Base-by-base conservation (phyloP, 345 rosid genomes). In the Eucalyptus albens region DNA sequence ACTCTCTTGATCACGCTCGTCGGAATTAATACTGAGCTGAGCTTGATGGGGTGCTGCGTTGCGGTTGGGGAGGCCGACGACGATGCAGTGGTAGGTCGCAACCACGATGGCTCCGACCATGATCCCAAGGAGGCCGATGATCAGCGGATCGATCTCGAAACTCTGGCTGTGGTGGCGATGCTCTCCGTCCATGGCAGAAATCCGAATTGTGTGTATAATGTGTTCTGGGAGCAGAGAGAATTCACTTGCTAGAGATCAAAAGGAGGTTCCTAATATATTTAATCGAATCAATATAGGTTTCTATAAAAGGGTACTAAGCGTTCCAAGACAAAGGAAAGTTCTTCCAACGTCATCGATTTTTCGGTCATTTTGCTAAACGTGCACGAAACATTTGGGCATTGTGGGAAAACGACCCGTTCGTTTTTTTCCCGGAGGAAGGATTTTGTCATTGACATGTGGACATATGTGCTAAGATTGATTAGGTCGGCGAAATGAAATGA, bases 121-220 rank as follows among this genome's bases (percentile, higher is more conserved):
- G 89, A 95, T 77, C 7, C 96, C 96, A 6, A 92, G 53, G 50
- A 93, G 29, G 42, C 93, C 93, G 49, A 95, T 47, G 17, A 93
- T 33, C 80, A 93, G 13, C 8, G 94, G 92, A 55, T 62, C 86
- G 31, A 91, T n/a, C 45, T 89, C 51, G 44, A 72, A 40, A 15
- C 50, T 77, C 2, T 7, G 72, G 83, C 3, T 11, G 83, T 37
- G 83, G 47, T 37, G 47, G 83, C 12, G 45, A 8, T 50, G 87
- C 9, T 90, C 87, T 44, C 60, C 92, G 21, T 87, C 91, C 94
- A 93, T 93, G 77, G 83, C 26, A 11, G 72, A 77, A 40, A 21
- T 77, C 47, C 44, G 47, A 77, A 22, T 6, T 2, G 45, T 40
- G 83, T 37, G 83, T 77, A 65, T 65, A 15, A n/a, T 8, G 19